A percentile compares a stretch with the other conserved stretches of the same genome.
phyloP scores from a whole-genome alignment of 2,329 filamentous ascomycete species.

The Colletotrichum godetiae region DNA sequence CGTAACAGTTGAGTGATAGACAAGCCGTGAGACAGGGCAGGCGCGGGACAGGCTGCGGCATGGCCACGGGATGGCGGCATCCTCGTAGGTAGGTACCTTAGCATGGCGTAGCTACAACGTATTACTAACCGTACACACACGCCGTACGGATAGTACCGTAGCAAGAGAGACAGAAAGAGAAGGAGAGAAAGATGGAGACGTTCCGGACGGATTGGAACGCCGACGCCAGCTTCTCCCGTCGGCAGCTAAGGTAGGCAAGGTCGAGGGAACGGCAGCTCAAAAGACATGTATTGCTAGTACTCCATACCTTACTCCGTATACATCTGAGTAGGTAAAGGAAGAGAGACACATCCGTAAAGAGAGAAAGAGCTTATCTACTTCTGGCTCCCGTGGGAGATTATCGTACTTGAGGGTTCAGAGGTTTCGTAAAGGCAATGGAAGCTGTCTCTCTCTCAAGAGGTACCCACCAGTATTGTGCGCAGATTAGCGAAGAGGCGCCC shows the following conservation, averaged over 20 bases:
- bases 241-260: background rate
- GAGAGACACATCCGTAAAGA: too few relatives aligned
- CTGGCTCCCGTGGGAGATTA: too few relatives aligned
- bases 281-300: background rate
- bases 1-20: background rate
- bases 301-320: too few relatives aligned
- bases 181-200: background rate
- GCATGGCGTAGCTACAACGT: background rate
- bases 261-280: slow-evolving; percentile 1
- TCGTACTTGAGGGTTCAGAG: too few relatives aligned
- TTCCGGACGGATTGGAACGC: background rate
- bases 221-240: background rate
- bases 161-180: background rate
- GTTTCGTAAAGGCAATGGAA: too few relatives aligned
- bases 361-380: too few relatives aligned
- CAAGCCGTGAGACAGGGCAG: background rate
- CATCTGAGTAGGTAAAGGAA: too few relatives aligned
- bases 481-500: slow-evolving; percentile 17
- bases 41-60: background rate
- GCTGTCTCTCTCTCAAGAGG: too few relatives aligned
- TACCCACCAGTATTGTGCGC: background rate
- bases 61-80: background rate
- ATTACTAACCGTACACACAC: background rate
- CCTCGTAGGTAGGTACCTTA: background rate
- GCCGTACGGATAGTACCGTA: background rate